A percentile compares a stretch with the other conserved stretches of the same genome.
Evolutionary conservation across 140 eudicot genomes (phyloP).

Genomic region (Bidens hawaiensis): DNA sequence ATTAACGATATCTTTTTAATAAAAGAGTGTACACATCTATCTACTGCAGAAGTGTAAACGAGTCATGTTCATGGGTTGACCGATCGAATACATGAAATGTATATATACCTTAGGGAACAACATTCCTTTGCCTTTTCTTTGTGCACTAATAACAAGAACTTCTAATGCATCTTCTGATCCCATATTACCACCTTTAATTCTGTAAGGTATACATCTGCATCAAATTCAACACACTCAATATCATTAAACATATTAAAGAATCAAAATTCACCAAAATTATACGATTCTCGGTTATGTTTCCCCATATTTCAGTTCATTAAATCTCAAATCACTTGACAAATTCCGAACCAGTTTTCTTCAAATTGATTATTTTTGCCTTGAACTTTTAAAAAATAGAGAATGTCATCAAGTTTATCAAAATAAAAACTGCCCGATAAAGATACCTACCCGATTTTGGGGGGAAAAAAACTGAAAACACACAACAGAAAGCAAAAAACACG

Average conservation of each 20-base stretch:
- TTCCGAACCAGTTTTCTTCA: no score
- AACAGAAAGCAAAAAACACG: background rate
- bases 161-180: conserved; percentile 40
- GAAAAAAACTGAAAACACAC: background rate
- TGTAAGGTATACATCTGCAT: conserved; percentile 80
- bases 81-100: background rate
- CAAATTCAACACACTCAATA: background rate
- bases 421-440: no score
- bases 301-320: no score
- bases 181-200: conserved; percentile 30
- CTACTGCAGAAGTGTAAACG: background rate
- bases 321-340: no score
- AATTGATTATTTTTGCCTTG: no score
- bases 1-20: no score
- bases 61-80: background rate
- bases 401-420: no score
- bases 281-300: background rate
- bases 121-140: conserved; percentile 85
- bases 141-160: conserved; percentile 80
- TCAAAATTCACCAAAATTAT: background rate
- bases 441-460: background rate
- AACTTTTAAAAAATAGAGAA: background rate
- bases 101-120: conserved; percentile 68
- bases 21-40: no score
- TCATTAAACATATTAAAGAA: no score